Evolutionary conservation across 2,329 filamentous ascomycete genomes (phyloP), one percentile per base, ranked within the genome.

Genomic region (Alternaria alternata): DNA sequence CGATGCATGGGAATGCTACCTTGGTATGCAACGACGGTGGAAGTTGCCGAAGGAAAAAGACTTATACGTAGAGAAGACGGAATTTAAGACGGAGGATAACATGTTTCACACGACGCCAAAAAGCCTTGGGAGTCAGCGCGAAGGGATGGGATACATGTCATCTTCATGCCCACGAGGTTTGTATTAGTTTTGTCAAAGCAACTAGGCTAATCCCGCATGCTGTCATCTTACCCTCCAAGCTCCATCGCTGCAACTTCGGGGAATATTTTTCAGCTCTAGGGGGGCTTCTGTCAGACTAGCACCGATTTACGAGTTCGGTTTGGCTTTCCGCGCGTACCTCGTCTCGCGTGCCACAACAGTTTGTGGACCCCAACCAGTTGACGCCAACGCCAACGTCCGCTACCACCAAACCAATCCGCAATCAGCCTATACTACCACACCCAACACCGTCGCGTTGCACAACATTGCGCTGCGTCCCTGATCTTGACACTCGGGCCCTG

Each of bases 241-340:
- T 36, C 46, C 46, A 49, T 38, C 46, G 46, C 46, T 49, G 46
- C 46, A 49, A 38, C 46, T n/a, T 49, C 46, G 46, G 46, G 22
- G 20, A 38, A 16, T 38, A 36, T 49, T 38, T 24, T 9, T 38
- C 22, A 24, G 18, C 46, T 48, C 32, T 49, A 9, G 39, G 39
- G 20, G 39, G 39, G 20, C 4, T 9, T 24, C 12, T 41, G 18
- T 22, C 18, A 5, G 30, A 48, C 30, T 44, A 44, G 46, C 28
- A 48, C 18, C 28, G 28, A 9, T 20, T 41, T 20, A 30, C 32
- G 18, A 22, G 44, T 20, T 48, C 22, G 18, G 30, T 36, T 26
- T 22, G 32, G 46, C 46, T 49, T 36, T 49, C 46, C 32, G 46
- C 46, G 46, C 46, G 46, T 49, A 38, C 46, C 32, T 49, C 46